Percentiles rank a stretch among this genome's conserved stretches.
Conservation (phyloP, 805 yeast genomes). For the Cyberlindnera lachancei region DNA sequence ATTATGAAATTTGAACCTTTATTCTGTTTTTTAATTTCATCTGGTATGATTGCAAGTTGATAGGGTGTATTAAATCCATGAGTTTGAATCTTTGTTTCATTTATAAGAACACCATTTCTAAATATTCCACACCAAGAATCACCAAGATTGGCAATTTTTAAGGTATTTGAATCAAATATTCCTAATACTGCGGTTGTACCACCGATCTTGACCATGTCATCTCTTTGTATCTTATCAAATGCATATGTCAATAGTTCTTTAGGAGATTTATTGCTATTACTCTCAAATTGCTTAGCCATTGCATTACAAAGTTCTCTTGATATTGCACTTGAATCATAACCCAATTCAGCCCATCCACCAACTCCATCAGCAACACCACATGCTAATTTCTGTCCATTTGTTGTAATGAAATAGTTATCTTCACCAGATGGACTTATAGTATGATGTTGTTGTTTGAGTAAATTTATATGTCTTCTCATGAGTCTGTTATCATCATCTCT, state of each 20-base stretch:
- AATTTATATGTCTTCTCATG: constrained; percentile 21
- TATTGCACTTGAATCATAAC: constrained; percentile 83
- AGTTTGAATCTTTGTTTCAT: constrained; percentile 69
- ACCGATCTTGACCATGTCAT: constrained; percentile 72
- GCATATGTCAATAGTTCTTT: constrained; percentile 46
- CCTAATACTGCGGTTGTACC: constrained; percentile 93
- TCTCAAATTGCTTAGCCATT: constrained; percentile 30
- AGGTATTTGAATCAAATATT: constrained; percentile 41
- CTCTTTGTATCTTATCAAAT: constrained; percentile 42
- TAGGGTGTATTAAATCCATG: constrained; percentile 89
- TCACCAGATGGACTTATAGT: constrained; percentile 80
- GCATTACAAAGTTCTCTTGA: constrained; percentile 68
- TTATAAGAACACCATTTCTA: constrained; percentile 51
- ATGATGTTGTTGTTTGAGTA: constrained; percentile 27
- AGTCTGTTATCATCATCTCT: constrained; percentile 43
- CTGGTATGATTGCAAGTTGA: constrained; percentile 82
- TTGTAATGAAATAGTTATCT: constrained; percentile 57
- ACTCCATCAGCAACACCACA: constrained; percentile 95
- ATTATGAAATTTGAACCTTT: constrained; percentile 53
- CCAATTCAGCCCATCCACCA: constrained; percentile 94
- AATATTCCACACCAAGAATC: constrained; percentile 93
- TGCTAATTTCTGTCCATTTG: constrained; percentile 30
- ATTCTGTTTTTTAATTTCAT: constrained; percentile 40
- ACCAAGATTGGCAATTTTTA: constrained; percentile 76
- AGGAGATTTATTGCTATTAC: constrained; percentile 9